Evolutionary conservation across 345 rosid genomes (phyloP).

Genomic region (Leavenworthia alabamica): DNA sequence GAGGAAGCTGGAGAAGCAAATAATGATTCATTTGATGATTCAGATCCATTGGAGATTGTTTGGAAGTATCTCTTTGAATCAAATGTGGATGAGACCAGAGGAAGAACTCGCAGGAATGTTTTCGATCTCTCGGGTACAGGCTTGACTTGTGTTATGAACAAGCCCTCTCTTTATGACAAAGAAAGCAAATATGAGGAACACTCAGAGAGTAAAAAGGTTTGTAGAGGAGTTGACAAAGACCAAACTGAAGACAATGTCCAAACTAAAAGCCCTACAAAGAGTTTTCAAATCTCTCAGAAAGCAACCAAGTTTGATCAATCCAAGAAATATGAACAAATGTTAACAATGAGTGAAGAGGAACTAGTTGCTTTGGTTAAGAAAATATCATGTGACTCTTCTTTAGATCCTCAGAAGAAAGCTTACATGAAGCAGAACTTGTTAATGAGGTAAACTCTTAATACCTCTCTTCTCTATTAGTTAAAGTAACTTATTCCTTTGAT

Average conservation of each 20-base stretch:
- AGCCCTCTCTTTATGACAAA: conserved; percentile 16
- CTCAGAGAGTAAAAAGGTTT: conserved; percentile 30
- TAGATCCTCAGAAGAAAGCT: conserved; percentile 67
- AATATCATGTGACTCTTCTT: conserved; percentile 72
- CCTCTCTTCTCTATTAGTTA: background rate
- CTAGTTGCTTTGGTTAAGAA: conserved; percentile 58
- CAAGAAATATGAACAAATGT: conserved; percentile 28
- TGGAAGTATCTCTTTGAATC: conserved; percentile 45
- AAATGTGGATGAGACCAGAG: conserved; percentile 27
- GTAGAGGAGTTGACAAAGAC: conserved; percentile 25
- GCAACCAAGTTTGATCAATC: conserved; percentile 21
- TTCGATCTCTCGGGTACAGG: conserved; percentile 14
- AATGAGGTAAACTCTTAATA: conserved; percentile 43
- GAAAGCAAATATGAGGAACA: conserved; percentile 14
- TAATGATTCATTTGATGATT: conserved; percentile 23
- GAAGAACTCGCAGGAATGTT: conserved; percentile 9
- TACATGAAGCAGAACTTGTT: conserved; percentile 69
- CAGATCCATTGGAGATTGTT: conserved; percentile 61
- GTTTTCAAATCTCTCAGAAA: conserved; percentile 23
- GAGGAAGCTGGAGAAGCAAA: conserved; percentile 31
- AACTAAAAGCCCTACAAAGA: conserved; percentile 19
- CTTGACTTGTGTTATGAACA: conserved; percentile 7
- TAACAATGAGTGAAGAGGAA: conserved; percentile 62
- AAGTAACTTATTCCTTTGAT: background rate
- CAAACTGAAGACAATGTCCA: background rate